Evolutionary conservation across 495 filamentous ascomycete genomes (phyloP), one percentile per base, ranked within the genome.

Genomic region (Neurospora sp.): DNA sequence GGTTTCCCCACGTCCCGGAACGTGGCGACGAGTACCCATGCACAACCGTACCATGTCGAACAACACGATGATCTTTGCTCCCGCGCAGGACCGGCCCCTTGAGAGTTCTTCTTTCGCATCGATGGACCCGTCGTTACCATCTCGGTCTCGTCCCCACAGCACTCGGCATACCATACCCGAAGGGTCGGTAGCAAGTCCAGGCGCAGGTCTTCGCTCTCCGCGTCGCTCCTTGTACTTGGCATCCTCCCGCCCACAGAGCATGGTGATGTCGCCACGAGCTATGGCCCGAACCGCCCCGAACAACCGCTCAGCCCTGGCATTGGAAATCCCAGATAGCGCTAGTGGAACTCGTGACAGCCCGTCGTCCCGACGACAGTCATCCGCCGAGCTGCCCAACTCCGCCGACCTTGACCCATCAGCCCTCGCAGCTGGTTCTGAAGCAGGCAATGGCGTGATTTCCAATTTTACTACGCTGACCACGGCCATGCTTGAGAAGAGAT

Each of bases 381-480:
- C 90, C 6, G 82, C 91, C 43, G 89, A 92, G 3, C 85, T 91
- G 59, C 90, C 90, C 73, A 84, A 91, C 4, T 90, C 89, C 21
- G 93, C 91, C 10, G 92, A 95, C 72, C 82, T 94, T 17, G 76
- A 74, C 31, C 70, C 72, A 8, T 66, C 54, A n/a, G 92, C 90
- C 40, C 74, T 83, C 34, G 80, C 80, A 10, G 90, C 54, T 36
- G 5, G 31, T 66, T 66, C 54, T 66, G 13, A 66, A 66, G 54
- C 70, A 8, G 38, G 71, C 21, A 70, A 39, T 88, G 73, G 85
- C 0, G 84, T 92, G 38, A 89, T 92, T 3, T 89, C 90, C n/a
- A 93, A 90, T 73, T 92, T 94, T 79, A 89, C 89, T 38, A 95
- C 91, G 13, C 90, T 91, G 83, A 90, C 90, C 4, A 88, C 89